Evolutionary conservation across 495 filamentous ascomycete species (phyloP).

Genomic region (Aspergillus kassunensis): DNA sequence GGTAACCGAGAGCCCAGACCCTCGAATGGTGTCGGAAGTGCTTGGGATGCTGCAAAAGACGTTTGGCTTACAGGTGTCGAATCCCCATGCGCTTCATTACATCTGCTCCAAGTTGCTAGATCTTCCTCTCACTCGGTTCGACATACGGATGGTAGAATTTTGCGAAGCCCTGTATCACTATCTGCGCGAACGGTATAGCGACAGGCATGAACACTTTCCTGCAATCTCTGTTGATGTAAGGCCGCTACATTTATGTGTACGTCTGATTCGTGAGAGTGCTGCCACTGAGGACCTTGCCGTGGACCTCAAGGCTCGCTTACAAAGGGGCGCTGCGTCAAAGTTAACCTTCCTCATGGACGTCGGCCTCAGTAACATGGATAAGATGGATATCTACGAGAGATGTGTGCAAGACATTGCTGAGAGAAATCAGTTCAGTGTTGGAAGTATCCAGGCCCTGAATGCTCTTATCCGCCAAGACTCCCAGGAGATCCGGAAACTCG

Average conservation of each 20-base stretch:
- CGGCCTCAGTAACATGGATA: slow-evolving; percentile 46
- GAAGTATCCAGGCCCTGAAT: slow-evolving; percentile 68
- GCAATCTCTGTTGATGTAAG: slow-evolving; percentile 29
- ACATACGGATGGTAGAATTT: slow-evolving; percentile 51
- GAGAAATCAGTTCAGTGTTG: slow-evolving; percentile 52
- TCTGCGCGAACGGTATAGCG: slow-evolving; percentile 30
- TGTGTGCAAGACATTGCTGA: slow-evolving; percentile 58
- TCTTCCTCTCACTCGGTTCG: slow-evolving; percentile 58
- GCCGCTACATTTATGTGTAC: slow-evolving; percentile 52
- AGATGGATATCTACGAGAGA: slow-evolving; percentile 50
- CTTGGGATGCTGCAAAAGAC: slow-evolving; percentile 70
- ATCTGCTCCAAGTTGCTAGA: slow-evolving; percentile 69
- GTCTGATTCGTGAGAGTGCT: slow-evolving; percentile 63
- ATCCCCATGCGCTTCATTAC: slow-evolving; percentile 55
- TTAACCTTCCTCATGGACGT: slow-evolving; percentile 48
- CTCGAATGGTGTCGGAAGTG: slow-evolving; percentile 74
- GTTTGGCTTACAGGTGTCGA: slow-evolving; percentile 49
- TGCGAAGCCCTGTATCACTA: slow-evolving; percentile 37
- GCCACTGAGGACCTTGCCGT: slow-evolving; percentile 32
- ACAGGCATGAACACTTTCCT: slow-evolving; percentile 19
- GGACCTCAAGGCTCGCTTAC: slow-evolving; percentile 40
- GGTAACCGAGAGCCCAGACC: slow-evolving; percentile 77
- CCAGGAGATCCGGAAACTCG: slow-evolving; percentile 48
- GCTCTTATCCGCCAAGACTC: slow-evolving; percentile 48
- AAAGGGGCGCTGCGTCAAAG: slow-evolving; percentile 56